Percentiles rank a stretch among this genome's conserved stretches.
These are phyloP conservation scores for Cicer judaicum DNA, from an alignment of 306 rosid genomes.

Conservation along the genomic window DNA sequence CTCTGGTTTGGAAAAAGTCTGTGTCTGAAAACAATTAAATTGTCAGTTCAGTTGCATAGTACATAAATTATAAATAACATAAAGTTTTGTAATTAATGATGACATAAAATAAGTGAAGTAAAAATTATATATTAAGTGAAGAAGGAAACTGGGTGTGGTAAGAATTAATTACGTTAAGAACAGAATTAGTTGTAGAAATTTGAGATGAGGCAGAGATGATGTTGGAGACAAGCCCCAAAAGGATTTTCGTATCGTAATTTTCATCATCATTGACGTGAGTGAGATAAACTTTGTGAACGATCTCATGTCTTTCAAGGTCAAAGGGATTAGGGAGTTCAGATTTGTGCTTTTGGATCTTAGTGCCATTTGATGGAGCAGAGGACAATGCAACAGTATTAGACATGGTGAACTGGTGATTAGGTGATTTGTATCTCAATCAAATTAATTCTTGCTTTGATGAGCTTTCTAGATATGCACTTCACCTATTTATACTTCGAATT, in stretches of 20 bases:
- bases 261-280: constrained; percentile 36
- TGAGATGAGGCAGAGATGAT: constrained; percentile 23
- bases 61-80: not conserved
- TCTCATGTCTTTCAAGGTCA: not conserved
- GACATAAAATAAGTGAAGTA: not conserved
- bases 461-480: not conserved
- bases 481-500: not conserved
- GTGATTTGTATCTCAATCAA: not conserved
- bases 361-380: not conserved
- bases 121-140: not conserved
- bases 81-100: not conserved
- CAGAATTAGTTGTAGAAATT: constrained; percentile 19
- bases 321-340: constrained; percentile 41
- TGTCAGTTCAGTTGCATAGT: constrained; percentile 1
- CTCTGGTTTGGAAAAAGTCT: constrained; percentile 34
- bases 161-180: not conserved
- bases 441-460: not conserved
- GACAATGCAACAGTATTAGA: not conserved
- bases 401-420: not conserved
- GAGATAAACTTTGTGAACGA: constrained; percentile 38
- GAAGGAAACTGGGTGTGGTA: not conserved
- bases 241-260: not conserved
- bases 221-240: constrained; percentile 25
- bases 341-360: constrained; percentile 20
- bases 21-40: constrained; percentile 12